phyloP scores from a whole-genome alignment of 192 early-diverging fungal genomes.

The Neocallimastix lanati region DNA sequence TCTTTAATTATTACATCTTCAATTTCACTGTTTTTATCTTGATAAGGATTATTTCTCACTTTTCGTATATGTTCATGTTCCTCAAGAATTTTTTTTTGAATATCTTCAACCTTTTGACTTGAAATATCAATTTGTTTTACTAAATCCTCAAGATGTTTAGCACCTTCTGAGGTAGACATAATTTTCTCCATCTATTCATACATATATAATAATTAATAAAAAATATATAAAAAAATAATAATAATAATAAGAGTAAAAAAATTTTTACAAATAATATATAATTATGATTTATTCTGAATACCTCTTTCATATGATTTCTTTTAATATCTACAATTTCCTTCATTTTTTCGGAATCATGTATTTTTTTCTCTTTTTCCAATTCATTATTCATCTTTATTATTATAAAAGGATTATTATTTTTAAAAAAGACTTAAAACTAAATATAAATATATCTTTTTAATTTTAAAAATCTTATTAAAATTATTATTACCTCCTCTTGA shows the following conservation, averaged over 20 bases:
- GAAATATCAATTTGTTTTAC: neutral
- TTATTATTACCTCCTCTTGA: neutral
- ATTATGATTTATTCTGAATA: too few species aligned
- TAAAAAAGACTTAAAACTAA: too few species aligned
- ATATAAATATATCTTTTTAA: too few species aligned
- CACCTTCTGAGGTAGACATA: neutral
- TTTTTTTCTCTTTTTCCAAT: neutral
- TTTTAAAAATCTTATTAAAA: too few species aligned
- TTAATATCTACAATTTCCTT: neutral
- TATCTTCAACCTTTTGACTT: neutral
- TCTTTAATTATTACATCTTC: neutral
- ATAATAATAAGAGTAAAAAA: too few species aligned
- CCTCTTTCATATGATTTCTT: neutral
- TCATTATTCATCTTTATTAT: neutral
- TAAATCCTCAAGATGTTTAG: neutral
- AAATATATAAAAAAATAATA: too few species aligned
- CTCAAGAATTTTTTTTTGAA: neutral
- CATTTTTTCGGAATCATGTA: neutral
- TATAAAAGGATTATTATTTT: too few species aligned
- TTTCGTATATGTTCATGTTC: neutral
- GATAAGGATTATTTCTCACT: neutral
- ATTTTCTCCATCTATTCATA: neutral
- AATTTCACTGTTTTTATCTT: neutral
- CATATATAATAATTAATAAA: too few species aligned
- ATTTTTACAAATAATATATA: too few species aligned